Conservation (phyloP, 768 basidiomycete species). For the Cystobasidium onofrii region DNA sequence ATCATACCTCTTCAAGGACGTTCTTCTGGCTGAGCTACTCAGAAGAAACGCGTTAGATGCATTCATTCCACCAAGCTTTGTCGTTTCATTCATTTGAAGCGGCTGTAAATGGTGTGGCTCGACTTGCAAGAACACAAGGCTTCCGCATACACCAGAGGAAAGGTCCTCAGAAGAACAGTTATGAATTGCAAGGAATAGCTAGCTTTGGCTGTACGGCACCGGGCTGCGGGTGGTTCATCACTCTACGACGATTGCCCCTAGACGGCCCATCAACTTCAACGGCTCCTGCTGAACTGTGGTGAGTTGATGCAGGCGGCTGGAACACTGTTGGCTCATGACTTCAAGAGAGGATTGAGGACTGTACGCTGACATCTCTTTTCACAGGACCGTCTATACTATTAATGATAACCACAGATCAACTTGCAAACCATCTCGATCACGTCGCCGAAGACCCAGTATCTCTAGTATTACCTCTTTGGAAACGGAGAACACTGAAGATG, state of each 20-base stretch:
- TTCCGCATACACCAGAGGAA: conserved; percentile 1
- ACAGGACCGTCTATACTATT: conserved; percentile 15
- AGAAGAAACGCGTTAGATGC: background rate
- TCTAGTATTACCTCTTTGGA: conserved; percentile 2
- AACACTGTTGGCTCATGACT: too few relatives aligned
- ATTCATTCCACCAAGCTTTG: background rate
- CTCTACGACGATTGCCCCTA: background rate
- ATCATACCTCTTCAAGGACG: too few relatives aligned
- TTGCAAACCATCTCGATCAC: background rate
- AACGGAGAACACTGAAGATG: background rate
- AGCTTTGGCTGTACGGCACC: conserved; percentile 11
- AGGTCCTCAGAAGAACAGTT: background rate
- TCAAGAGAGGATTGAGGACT: too few relatives aligned
- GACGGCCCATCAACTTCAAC: conserved; percentile 1
- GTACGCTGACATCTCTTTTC: background rate
- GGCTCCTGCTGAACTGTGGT: background rate
- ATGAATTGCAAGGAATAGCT: conserved; percentile 1
- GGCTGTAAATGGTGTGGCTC: background rate
- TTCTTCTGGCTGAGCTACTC: too few relatives aligned
- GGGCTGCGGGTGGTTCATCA: conserved; percentile 1
- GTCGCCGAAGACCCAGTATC: background rate
- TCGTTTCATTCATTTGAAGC: background rate
- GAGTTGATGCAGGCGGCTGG: too few relatives aligned
- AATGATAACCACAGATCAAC: conserved; percentile 9
- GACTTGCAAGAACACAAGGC: conserved; percentile 4